Evolutionary conservation across 352 stramenopile genomes (phyloP).

Genomic region (Pythium monospermum): DNA sequence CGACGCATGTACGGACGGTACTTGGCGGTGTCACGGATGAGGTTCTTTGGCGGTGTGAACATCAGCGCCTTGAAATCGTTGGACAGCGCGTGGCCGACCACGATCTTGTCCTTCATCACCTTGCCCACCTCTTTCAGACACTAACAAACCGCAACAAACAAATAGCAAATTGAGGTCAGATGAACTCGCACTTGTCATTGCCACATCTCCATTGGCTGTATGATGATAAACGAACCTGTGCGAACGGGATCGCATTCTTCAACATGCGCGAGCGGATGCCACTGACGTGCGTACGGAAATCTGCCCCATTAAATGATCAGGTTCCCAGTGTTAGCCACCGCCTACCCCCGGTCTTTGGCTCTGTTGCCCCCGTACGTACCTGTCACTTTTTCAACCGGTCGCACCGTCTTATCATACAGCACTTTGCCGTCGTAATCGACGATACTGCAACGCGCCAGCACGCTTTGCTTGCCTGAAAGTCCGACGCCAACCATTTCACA

Average conservation of each 20-base stretch:
- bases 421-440: constrained; percentile 81
- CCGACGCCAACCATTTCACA: constrained; percentile 88
- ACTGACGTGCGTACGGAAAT: constrained; percentile 85
- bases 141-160: constrained; percentile 17
- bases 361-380: constrained; percentile 22
- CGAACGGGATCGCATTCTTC: constrained; percentile 73
- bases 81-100: constrained; percentile 77
- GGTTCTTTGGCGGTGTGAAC: constrained; percentile 73
- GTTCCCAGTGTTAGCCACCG: no score
- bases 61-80: constrained; percentile 87
- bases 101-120: constrained; percentile 73
- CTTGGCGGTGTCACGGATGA: constrained; percentile 79
- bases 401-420: constrained; percentile 81
- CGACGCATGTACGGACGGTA: constrained; percentile 85
- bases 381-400: constrained; percentile 79
- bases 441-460: constrained; percentile 83
- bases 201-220: no score
- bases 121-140: constrained; percentile 82
- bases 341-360: no score
- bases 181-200: no score
- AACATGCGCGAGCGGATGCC: constrained; percentile 67
- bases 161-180: background rate
- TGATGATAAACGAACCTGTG: constrained; percentile 34
- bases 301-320: no score
- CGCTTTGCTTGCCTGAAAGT: constrained; percentile 66